Percentiles rank a stretch among this genome's conserved stretches.
Conservation (phyloP, 805 yeast genomes). For the Barnettozyma californica region DNA sequence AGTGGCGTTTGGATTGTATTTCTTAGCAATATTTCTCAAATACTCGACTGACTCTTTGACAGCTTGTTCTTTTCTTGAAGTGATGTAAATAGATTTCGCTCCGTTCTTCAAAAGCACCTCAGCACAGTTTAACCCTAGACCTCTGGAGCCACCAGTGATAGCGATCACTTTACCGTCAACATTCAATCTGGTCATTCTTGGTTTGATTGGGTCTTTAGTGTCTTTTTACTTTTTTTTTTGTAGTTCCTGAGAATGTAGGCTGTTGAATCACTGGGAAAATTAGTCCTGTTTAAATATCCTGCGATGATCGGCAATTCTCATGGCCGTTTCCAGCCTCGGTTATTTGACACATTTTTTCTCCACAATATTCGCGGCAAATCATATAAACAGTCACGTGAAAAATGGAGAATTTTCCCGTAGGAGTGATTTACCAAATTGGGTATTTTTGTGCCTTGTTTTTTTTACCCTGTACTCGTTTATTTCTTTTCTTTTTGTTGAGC, state of each 20-base stretch:
- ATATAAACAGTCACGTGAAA: neutral
- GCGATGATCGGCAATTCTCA: neutral
- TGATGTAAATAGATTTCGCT: conserved; percentile 54
- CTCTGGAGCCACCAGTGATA: conserved; percentile 73
- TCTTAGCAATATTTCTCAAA: conserved; percentile 27
- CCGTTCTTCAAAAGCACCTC: conserved; percentile 59
- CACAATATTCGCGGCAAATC: neutral
- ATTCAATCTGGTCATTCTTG: conserved; percentile 25
- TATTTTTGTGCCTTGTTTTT: neutral
- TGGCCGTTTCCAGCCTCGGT: neutral
- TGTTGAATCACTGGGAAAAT: neutral
- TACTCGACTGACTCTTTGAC: conserved; percentile 49
- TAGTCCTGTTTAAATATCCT: neutral
- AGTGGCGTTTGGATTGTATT: conserved; percentile 23
- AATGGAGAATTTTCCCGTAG: neutral
- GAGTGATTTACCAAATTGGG: conserved; percentile 1
- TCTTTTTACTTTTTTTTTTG: no score
- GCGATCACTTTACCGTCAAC: conserved; percentile 61
- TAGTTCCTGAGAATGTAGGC: no score
- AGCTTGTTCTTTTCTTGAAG: conserved; percentile 59
- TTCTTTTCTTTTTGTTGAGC: conserved; percentile 2
- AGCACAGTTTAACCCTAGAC: conserved; percentile 66
- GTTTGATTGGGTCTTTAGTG: neutral
- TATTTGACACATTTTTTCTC: conserved; percentile 1
- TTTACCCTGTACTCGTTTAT: neutral